A percentile compares a stretch with the other conserved stretches of the same genome.
Evolutionary conservation across 768 basidiomycete genomes (phyloP).

Genomic region (Lentinula boryana): DNA sequence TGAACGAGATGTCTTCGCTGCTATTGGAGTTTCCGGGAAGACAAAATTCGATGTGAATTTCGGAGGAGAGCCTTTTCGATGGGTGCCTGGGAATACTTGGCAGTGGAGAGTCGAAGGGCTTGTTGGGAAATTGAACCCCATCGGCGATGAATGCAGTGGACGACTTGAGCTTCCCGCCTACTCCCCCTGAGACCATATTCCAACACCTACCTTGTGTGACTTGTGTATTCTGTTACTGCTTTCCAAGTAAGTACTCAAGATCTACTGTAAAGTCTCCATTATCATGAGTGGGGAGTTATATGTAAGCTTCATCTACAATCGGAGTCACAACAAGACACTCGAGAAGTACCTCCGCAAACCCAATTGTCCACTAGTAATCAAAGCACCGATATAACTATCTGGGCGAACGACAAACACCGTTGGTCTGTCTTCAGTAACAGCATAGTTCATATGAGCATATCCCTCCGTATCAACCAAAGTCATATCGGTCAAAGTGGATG

Average conservation of each 20-base stretch:
- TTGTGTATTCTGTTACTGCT: too few relatives aligned
- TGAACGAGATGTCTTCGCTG: slow-evolving; percentile 55
- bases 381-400: slow-evolving; percentile 31
- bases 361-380: background rate
- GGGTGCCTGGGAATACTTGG: slow-evolving; percentile 63
- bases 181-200: background rate
- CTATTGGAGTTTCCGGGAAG: slow-evolving; percentile 50
- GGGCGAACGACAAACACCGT: slow-evolving; percentile 32
- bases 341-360: background rate
- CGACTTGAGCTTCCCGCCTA: slow-evolving; percentile 45
- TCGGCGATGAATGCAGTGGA: slow-evolving; percentile 17
- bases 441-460: background rate
- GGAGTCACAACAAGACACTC: background rate
- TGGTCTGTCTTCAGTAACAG: slow-evolving; percentile 9
- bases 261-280: too few relatives aligned
- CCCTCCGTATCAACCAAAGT: slow-evolving; percentile 2
- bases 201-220: too few relatives aligned
- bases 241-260: too few relatives aligned
- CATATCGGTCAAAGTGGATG: background rate
- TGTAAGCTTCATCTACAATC: too few relatives aligned
- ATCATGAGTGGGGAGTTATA: background rate
- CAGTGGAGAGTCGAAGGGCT: slow-evolving; percentile 60
- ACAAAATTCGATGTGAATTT: slow-evolving; percentile 61
- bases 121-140: slow-evolving; percentile 40
- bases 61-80: slow-evolving; percentile 51